Conservation (phyloP, 192 early-diverging fungal genomes). For the Linnemannia hyalina region DNA sequence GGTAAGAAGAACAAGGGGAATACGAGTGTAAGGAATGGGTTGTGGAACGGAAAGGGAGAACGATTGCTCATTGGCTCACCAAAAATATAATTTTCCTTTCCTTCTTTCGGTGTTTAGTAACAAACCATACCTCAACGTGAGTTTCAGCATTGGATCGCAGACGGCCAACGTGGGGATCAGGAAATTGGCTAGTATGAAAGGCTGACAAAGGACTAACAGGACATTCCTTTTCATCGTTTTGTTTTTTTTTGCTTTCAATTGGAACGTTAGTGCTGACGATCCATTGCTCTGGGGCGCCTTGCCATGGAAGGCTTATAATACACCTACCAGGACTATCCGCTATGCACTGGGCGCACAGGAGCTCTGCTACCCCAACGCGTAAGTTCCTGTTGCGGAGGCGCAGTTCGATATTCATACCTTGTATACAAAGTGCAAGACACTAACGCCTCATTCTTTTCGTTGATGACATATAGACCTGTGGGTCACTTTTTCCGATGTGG, state of each 20-base stretch:
- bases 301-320: slow-evolving; percentile 66
- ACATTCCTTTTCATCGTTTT: not conserved
- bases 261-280: slow-evolving; percentile 69
- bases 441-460: not conserved
- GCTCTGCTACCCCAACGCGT: slow-evolving; percentile 84
- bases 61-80: not conserved
- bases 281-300: slow-evolving; percentile 82
- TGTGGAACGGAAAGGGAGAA: not conserved
- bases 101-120: slow-evolving; percentile 56
- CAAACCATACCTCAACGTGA: slow-evolving; percentile 79
- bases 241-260: not conserved
- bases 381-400: slow-evolving; percentile 34
- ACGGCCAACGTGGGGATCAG: not conserved
- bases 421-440: not conserved
- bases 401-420: not conserved
- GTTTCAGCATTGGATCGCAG: slow-evolving; percentile 17
- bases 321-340: slow-evolving; percentile 67
- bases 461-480: slow-evolving; percentile 49
- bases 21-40: not conserved
- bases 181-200: not conserved
- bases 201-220: not conserved
- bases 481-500: slow-evolving; percentile 81
- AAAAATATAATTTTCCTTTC: not conserved
- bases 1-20: slow-evolving; percentile 32
- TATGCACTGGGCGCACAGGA: slow-evolving; percentile 93